Percentiles rank a stretch among this genome's conserved stretches.
Evolutionary conservation across 2,329 filamentous ascomycete genomes (phyloP).

Genomic region (Botryotinia convoluta): DNA sequence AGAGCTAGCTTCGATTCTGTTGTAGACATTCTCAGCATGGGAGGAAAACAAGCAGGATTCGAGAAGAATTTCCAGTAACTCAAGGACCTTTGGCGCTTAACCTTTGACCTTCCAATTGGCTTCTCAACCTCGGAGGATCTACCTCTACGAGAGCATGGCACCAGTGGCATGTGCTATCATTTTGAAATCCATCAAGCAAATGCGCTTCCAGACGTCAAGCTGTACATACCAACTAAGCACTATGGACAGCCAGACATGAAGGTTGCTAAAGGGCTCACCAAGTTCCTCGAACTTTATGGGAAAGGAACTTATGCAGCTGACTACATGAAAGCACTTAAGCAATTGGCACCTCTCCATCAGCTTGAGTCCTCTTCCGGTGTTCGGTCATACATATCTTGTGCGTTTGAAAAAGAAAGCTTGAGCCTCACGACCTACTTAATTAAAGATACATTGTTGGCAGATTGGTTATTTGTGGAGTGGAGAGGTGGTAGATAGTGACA

Average conservation of each 20-base stretch:
- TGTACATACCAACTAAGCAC: conserved; percentile 4
- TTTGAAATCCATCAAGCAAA: conserved; percentile 3
- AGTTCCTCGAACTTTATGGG: background rate
- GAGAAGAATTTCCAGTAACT: background rate
- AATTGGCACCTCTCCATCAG: background rate
- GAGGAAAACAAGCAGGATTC: background rate
- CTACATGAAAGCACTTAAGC: background rate
- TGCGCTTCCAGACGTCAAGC: conserved; percentile 3
- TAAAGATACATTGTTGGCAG: background rate
- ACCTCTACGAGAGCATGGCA: background rate
- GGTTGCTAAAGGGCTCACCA: background rate
- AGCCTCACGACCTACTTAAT: background rate
- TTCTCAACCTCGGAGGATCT: background rate
- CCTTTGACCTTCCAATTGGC: background rate
- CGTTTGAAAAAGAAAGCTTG: background rate
- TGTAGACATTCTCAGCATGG: conserved; percentile 2
- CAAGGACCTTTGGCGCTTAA: conserved; percentile 6
- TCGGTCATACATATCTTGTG: conserved; percentile 3
- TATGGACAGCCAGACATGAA: conserved; percentile 3
- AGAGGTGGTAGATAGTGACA: background rate
- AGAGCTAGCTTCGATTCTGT: conserved; percentile 5
- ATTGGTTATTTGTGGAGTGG: background rate
- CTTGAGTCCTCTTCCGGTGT: conserved; percentile 6
- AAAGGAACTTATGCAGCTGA: background rate
- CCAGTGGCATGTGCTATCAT: conserved; percentile 7